phyloP scores from a whole-genome alignment of 139 green algal genomes.

The Medakamo hakoo region DNA sequence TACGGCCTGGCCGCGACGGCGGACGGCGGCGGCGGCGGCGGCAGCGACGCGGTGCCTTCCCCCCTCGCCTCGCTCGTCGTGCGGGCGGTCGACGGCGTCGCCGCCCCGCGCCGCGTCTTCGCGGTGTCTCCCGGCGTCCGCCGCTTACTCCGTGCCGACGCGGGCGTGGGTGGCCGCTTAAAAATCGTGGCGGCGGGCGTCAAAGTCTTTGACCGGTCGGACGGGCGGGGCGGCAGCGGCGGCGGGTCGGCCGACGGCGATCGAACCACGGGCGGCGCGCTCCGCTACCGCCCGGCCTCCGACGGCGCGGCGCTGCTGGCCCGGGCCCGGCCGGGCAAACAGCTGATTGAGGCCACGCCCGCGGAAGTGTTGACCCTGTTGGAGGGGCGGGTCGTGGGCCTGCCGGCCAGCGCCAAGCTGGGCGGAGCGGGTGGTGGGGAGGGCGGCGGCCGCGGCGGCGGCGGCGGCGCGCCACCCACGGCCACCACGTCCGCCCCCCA shows the following conservation, averaged over 20 bases:
- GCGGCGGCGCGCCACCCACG: no score
- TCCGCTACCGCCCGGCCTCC: not conserved
- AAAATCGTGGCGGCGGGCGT: conserved; percentile 61
- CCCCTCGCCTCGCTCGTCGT: conserved; percentile 6
- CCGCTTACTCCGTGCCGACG: conserved; percentile 52
- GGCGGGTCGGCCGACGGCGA: conserved; percentile 8
- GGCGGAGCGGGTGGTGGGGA: not conserved
- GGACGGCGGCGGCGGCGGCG: no score
- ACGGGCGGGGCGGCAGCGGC: no score
- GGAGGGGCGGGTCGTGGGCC: not conserved
- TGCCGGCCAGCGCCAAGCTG: not conserved
- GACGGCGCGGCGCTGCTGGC: not conserved
- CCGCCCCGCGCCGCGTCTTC: conserved; percentile 6
- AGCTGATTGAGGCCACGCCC: not conserved
- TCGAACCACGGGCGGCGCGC: not conserved
- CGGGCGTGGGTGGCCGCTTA: conserved; percentile 29
- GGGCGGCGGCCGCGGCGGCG: no score
- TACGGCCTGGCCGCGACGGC: not conserved
- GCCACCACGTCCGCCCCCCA: not conserved
- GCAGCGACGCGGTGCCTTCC: no score
- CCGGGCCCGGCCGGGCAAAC: not conserved
- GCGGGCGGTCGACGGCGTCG: conserved; percentile 21
- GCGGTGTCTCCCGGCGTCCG: conserved; percentile 16
- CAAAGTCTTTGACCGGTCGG: conserved; percentile 87
- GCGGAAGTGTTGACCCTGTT: not conserved